Evolutionary conservation across 768 basidiomycete species (phyloP).

Genomic region (Leccinum aurantiacum): DNA sequence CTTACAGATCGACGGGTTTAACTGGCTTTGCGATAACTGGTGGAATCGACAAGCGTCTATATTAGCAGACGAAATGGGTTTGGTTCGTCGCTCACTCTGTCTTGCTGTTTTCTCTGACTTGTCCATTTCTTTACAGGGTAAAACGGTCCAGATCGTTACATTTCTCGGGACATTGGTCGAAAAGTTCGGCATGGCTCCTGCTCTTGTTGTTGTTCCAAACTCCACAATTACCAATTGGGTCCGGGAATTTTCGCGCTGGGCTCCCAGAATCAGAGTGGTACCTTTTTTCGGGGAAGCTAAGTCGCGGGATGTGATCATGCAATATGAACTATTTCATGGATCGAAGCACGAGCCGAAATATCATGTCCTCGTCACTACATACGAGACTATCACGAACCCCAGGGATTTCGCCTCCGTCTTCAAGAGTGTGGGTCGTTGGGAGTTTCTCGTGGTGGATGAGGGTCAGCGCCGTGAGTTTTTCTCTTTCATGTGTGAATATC

Average conservation of each 20-base stretch:
- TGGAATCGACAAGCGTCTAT: slow-evolving; percentile 83
- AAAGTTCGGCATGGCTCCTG: slow-evolving; percentile 65
- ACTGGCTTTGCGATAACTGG: slow-evolving; percentile 88
- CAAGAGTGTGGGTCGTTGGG: slow-evolving; percentile 86
- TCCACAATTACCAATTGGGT: slow-evolving; percentile 96
- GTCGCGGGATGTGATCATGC: slow-evolving; percentile 75
- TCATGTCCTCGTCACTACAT: slow-evolving; percentile 92
- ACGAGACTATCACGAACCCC: slow-evolving; percentile 72
- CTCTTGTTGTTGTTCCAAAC: slow-evolving; percentile 92
- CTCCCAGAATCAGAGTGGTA: slow-evolving; percentile 69
- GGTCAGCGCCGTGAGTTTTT: slow-evolving; percentile 76
- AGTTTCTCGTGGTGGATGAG: slow-evolving; percentile 90
- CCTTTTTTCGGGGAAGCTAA: slow-evolving; percentile 83
- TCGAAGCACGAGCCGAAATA: slow-evolving; percentile 59
- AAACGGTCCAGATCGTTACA: slow-evolving; percentile 89
- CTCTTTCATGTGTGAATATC: background rate
- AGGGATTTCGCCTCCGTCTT: slow-evolving; percentile 77
- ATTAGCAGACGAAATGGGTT: slow-evolving; percentile 97
- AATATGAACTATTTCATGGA: slow-evolving; percentile 76
- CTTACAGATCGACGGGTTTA: slow-evolving; percentile 70
- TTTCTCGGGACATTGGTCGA: slow-evolving; percentile 69
- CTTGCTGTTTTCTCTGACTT: slow-evolving; percentile 5
- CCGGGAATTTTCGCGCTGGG: slow-evolving; percentile 83
- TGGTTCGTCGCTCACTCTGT: slow-evolving; percentile 46
- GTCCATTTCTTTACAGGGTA: slow-evolving; percentile 50